Percentiles rank a stretch among this genome's conserved stretches.
phyloP scores from a whole-genome alignment of 495 filamentous ascomycete genomes.

The Daldinia childiae region DNA sequence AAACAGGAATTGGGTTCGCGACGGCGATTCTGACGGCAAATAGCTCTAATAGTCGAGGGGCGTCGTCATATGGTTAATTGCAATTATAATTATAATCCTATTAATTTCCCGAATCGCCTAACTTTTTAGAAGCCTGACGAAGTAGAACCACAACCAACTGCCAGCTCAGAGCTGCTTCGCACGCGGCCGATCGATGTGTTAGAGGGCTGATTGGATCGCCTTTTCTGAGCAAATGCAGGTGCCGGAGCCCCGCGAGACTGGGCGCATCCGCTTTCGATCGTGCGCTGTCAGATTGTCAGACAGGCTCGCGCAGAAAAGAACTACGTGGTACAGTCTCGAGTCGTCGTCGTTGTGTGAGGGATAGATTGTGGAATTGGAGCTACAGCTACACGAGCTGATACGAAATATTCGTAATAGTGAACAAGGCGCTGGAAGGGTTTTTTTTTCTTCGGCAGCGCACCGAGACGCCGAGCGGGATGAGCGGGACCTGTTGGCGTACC shows the following conservation, averaged over 20 bases:
- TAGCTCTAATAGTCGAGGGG: constrained; percentile 2
- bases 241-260: constrained; percentile 37
- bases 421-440: neutral
- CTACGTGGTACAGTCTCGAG: constrained; percentile 32
- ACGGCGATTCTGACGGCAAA: constrained; percentile 16
- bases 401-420: neutral
- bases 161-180: constrained; percentile 34
- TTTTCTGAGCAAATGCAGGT: constrained; percentile 31
- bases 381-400: neutral
- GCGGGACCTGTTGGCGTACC: neutral
- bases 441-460: neutral
- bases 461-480: neutral
- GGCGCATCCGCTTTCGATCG: constrained; percentile 30
- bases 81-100: constrained; percentile 2
- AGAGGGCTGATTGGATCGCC: constrained; percentile 22
- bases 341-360: constrained; percentile 17
- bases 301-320: constrained; percentile 15
- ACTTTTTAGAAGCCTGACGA: constrained; percentile 20
- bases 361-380: neutral
- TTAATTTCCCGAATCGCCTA: constrained; percentile 15
- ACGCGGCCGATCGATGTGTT: constrained; percentile 13
- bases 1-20: constrained; percentile 13
- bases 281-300: constrained; percentile 38
- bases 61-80: constrained; percentile 10
- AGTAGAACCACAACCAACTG: constrained; percentile 16